phyloP scores from a whole-genome alignment of 2,329 filamentous ascomycete genomes.

The Mollisiaceae sp. region DNA sequence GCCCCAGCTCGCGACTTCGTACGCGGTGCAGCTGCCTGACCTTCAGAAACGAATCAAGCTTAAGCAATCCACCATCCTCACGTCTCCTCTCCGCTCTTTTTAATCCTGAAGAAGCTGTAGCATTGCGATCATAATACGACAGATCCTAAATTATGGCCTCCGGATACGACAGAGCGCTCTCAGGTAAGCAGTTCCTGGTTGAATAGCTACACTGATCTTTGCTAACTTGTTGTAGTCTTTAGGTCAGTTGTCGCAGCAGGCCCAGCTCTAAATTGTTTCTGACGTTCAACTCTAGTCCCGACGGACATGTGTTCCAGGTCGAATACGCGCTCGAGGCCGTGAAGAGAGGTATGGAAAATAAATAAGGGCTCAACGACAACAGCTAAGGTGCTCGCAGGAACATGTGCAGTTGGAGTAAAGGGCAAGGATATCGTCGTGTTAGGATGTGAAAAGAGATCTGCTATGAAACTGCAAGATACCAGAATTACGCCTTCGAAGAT shows the following conservation, averaged over 20 bases:
- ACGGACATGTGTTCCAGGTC: conserved; percentile 99
- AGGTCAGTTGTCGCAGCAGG: conserved; percentile 59
- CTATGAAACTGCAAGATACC: conserved; percentile 99
- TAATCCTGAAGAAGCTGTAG: conserved; percentile 25
- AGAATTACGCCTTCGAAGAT: conserved; percentile 99
- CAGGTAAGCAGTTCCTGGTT: conserved; percentile 67
- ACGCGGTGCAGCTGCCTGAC: conserved; percentile 37
- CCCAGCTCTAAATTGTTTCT: conserved; percentile 43
- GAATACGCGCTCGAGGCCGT: conserved; percentile 99
- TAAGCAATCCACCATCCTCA: conserved; percentile 25
- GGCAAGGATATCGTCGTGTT: conserved; percentile 92
- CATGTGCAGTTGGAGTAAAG: conserved; percentile 97
- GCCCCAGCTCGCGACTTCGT: conserved; percentile 22
- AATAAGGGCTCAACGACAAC: background rate
- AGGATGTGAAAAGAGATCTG: conserved; percentile 97
- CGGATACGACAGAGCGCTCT: conserved; percentile 98
- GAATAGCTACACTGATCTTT: conserved; percentile 51
- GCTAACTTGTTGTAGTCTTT: conserved; percentile 69
- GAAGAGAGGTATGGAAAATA: conserved; percentile 76
- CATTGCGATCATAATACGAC: conserved; percentile 5
- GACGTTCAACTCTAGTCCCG: conserved; percentile 71
- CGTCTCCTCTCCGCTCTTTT: conserved; percentile 21
- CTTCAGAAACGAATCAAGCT: conserved; percentile 30
- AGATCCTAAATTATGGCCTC: conserved; percentile 72
- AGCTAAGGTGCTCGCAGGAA: conserved; percentile 62